These are phyloP conservation scores for Orbilia quercus DNA, from an alignment of 2,329 filamentous ascomycete genomes.

Conservation along the genomic window DNA sequence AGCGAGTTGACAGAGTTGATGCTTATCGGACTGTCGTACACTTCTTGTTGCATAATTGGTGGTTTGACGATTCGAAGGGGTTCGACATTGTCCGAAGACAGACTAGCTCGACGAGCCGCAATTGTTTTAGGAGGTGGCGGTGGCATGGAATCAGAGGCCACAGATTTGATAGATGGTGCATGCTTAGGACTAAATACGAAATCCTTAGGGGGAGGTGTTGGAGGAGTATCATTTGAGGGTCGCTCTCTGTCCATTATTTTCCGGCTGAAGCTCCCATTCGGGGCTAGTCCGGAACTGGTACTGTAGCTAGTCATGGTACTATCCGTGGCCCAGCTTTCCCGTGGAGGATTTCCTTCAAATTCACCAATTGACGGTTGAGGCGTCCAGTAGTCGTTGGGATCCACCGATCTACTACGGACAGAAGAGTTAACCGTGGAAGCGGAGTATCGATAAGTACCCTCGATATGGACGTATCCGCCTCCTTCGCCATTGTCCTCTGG, in stretches of 20 bases:
- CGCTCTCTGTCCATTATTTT: slow-evolving; percentile 54
- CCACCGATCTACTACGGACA: slow-evolving; percentile 52
- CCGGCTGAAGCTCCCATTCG: slow-evolving; percentile 50
- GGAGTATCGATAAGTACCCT: slow-evolving; percentile 50
- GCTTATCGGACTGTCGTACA: slow-evolving; percentile 51
- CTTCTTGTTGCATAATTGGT: slow-evolving; percentile 29
- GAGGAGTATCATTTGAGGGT: slow-evolving; percentile 45
- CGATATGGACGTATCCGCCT: slow-evolving; percentile 49
- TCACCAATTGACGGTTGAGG: slow-evolving; percentile 51
- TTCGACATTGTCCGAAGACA: slow-evolving; percentile 45
- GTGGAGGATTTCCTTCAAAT: slow-evolving; percentile 41
- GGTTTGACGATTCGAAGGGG: slow-evolving; percentile 49
- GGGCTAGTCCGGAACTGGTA: slow-evolving; percentile 51
- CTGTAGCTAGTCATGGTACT: slow-evolving; percentile 53
- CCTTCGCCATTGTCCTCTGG: slow-evolving; percentile 21
- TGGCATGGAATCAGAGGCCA: slow-evolving; percentile 53
- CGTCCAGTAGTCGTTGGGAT: slow-evolving; percentile 55
- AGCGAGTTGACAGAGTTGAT: slow-evolving; percentile 36
- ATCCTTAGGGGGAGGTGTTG: slow-evolving; percentile 51
- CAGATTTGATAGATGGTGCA: slow-evolving; percentile 50
- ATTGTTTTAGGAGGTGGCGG: slow-evolving; percentile 49
- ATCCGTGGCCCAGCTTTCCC: slow-evolving; percentile 53
- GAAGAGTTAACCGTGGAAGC: slow-evolving; percentile 51
- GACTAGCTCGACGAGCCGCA: slow-evolving; percentile 41
- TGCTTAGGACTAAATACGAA: slow-evolving; percentile 52